Conservation (phyloP, 768 basidiomycete species). For the Agrocybe pediades region DNA sequence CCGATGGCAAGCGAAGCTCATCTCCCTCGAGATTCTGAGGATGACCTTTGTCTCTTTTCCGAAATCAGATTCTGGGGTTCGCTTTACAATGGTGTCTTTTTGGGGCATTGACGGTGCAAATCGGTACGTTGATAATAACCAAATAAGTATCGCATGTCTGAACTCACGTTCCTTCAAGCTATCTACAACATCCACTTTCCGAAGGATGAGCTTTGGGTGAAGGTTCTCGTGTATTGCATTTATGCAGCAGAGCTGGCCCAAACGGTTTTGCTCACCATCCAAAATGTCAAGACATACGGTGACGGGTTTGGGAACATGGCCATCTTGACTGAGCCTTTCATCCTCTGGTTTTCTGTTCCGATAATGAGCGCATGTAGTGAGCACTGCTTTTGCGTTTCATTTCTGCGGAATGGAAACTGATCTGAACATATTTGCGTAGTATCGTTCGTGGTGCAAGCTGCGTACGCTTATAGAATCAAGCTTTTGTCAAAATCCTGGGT, state of each 20-base stretch:
- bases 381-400: background rate
- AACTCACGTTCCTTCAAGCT: background rate
- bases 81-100: too few species aligned
- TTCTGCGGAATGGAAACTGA: background rate
- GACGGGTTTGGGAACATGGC: background rate
- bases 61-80: too few species aligned
- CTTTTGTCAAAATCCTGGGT: conserved; percentile 20
- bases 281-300: background rate
- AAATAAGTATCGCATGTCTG: too few species aligned
- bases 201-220: background rate
- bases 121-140: too few species aligned
- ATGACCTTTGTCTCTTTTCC: too few species aligned
- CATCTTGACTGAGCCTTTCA: background rate
- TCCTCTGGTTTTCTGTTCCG: background rate
- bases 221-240: conserved; percentile 5
- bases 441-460: conserved; percentile 26
- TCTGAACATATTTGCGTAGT: conserved; percentile 12
- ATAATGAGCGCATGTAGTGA: background rate
- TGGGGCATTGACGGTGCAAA: too few species aligned
- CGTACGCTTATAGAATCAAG: conserved; percentile 28
- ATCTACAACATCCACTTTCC: conserved; percentile 9
- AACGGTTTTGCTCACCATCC: background rate
- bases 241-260: background rate
- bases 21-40: too few species aligned
- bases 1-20: too few species aligned